Conservation (phyloP, 768 basidiomycete species). For the Termitomyces sp. region DNA sequence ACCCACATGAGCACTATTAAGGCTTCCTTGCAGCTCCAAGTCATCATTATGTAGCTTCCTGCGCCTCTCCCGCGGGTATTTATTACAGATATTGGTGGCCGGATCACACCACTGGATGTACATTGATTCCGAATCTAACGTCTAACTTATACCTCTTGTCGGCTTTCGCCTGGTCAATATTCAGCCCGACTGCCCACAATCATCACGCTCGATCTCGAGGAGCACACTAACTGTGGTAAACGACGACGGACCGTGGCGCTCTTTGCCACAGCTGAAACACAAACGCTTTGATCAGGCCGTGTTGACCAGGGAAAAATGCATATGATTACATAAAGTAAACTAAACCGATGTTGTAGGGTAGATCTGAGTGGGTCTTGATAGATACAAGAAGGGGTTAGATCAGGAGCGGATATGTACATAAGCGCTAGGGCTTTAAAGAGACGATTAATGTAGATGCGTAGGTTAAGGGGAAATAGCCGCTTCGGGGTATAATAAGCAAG, state of each 20-base stretch:
- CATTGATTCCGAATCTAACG: neutral
- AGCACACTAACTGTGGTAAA: neutral
- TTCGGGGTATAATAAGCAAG: slow-evolving; percentile 40
- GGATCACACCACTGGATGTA: slow-evolving; percentile 1
- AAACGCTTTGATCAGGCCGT: neutral
- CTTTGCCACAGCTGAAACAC: neutral
- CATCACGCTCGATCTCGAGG: neutral
- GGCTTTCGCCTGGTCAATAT: neutral
- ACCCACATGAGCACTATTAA: neutral
- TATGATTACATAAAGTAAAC: slow-evolving; percentile 25
- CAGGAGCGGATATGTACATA: slow-evolving; percentile 31
- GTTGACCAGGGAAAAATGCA: slow-evolving; percentile 14
- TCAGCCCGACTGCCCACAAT: neutral
- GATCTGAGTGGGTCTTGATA: slow-evolving; percentile 19
- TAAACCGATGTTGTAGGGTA: slow-evolving; percentile 24
- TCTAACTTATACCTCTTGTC: neutral
- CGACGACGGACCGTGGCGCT: slow-evolving; percentile 3
- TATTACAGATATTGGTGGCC: neutral
- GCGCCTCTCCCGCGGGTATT: neutral
- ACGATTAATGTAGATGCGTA: slow-evolving; percentile 34
- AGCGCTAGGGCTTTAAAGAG: slow-evolving; percentile 33
- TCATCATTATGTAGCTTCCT: neutral
- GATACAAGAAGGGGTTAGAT: slow-evolving; percentile 20
- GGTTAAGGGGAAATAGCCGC: slow-evolving; percentile 27
- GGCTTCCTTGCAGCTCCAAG: neutral